Percentiles rank a stretch among this genome's conserved stretches.
phyloP scores from a whole-genome alignment of 2,329 filamentous ascomycete species.

The Hymenoscyphus fraxineus region DNA sequence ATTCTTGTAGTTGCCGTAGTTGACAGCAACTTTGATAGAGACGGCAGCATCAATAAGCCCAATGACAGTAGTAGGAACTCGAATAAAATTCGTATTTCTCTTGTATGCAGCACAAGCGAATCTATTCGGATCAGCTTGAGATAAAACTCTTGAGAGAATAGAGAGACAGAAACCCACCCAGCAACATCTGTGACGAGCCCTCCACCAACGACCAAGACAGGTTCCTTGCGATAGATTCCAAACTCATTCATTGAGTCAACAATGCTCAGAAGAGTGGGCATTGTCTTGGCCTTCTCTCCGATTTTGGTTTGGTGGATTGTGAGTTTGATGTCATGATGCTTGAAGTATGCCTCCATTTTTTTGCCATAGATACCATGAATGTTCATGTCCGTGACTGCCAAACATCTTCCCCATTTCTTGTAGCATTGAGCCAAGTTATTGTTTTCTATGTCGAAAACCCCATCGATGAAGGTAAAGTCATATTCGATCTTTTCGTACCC shows the following conservation, averaged over 20 bases:
- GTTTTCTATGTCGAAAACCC: conserved; percentile 60
- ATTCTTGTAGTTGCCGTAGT: conserved; percentile 75
- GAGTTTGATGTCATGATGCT: conserved; percentile 58
- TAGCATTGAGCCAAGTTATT: conserved; percentile 62
- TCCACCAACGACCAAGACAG: conserved; percentile 63
- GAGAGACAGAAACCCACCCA: conserved; percentile 50
- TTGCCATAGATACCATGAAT: conserved; percentile 65
- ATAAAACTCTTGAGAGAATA: background rate
- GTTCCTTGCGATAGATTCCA: conserved; percentile 66
- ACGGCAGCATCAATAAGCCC: conserved; percentile 72
- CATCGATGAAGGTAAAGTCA: conserved; percentile 70
- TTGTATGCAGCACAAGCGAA: conserved; percentile 70
- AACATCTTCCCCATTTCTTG: conserved; percentile 58
- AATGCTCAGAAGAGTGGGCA: conserved; percentile 65
- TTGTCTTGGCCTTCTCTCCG: conserved; percentile 71
- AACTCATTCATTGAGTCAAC: conserved; percentile 73
- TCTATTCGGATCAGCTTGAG: conserved; percentile 37
- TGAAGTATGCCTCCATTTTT: conserved; percentile 64
- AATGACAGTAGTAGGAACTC: conserved; percentile 70
- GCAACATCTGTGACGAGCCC: conserved; percentile 71
- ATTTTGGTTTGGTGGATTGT: conserved; percentile 70
- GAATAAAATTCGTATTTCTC: conserved; percentile 70
- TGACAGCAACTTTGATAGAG: conserved; percentile 74
- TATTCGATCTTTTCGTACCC: conserved; percentile 76
- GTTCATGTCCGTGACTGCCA: conserved; percentile 69